Evolutionary conservation across 257 asterid genomes (phyloP), one percentile per base, ranked within the genome.

Genomic region (Echites panduratus): DNA sequence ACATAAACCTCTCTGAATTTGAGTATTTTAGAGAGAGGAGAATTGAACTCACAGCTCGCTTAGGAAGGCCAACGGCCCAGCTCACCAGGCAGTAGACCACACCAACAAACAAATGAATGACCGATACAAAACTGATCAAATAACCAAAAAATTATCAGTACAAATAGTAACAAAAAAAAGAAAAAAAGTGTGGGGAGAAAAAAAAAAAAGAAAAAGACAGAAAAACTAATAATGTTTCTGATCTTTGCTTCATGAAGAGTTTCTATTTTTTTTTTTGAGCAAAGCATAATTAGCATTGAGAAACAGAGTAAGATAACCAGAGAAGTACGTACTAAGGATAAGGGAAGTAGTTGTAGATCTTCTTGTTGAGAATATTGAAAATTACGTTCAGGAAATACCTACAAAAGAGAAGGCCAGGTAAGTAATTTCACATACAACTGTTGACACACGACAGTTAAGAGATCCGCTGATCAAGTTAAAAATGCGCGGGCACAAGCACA

Each of bases 341-440:
- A 47, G 98, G 98, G 79, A 93, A 93, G 89, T 90, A 93, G 74
- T 93, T 93, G 84, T 90, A 93, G 90, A 93, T 90, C 97, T 89
- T 93, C 97, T 93, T 93, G 96, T 93, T 93, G 82, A 93, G 85
- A 72, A 93, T 93, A 79, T 93, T 93, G 97, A 93, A 93, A 11
- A 93, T 93, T 85, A 93, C 98, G 74, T 93, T 93, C 87, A 90
- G 75, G 44, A 90, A 87, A 78, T 90, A 90, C 97, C 96, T 90
- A 57, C 73, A 81, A 52, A 53, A n/a, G 19, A 10, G 52, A 75
- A 76, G 76, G 77, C 5, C 57, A 77, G 50, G 24, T 68, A 22
- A 47, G 79, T 77, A 62, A 83, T 67, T 76, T 72, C 68, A 57
- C 35, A 2, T 2, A 9, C 53, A 17, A n/a, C n/a, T n/a, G n/a